Conservation (phyloP, 1,284 basidiomycete species). For the Ceratobasidium sp. region DNA sequence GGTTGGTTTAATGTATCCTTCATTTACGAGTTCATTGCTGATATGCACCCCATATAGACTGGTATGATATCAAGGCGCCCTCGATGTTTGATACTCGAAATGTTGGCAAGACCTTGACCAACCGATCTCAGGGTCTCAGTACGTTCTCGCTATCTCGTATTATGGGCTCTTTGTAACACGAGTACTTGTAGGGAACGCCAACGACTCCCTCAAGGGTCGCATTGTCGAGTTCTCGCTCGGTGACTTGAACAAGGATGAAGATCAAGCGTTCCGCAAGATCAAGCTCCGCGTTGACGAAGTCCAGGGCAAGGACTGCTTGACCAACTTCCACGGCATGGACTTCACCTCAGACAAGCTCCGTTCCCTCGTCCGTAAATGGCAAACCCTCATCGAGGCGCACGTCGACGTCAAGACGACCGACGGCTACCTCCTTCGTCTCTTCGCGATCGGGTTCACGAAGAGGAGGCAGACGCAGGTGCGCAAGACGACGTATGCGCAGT, state of each 20-base stretch:
- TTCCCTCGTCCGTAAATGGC: conserved; percentile 99
- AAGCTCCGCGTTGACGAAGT: conserved; percentile 98
- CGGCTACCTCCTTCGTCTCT: conserved; percentile 98
- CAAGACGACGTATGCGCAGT: conserved; percentile 99
- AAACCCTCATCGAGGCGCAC: conserved; percentile 98
- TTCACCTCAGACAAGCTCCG: conserved; percentile 99
- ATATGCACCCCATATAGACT: conserved; percentile 70
- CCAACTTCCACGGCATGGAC: conserved; percentile 99
- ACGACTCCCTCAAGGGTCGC: conserved; percentile 98
- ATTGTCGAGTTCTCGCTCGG: conserved; percentile 97
- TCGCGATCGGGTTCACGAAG: conserved; percentile 99
- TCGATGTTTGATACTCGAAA: conserved; percentile 98
- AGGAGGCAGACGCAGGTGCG: conserved; percentile 96
- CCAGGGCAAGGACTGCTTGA: conserved; percentile 99
- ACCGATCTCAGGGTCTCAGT: conserved; percentile 98
- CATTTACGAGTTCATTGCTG: conserved; percentile 4
- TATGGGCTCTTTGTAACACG: conserved; percentile 45
- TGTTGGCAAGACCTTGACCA: conserved; percentile 98
- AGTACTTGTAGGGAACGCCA: conserved; percentile 86
- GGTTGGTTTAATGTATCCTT: conserved; percentile 62
- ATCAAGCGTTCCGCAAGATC: conserved; percentile 99
- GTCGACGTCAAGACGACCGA: conserved; percentile 99
- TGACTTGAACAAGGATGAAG: conserved; percentile 99
- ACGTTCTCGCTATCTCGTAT: conserved; percentile 59
- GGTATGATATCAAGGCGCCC: conserved; percentile 99